Conservation (phyloP, 495 filamentous ascomycete species). For the Cercophora samala region DNA sequence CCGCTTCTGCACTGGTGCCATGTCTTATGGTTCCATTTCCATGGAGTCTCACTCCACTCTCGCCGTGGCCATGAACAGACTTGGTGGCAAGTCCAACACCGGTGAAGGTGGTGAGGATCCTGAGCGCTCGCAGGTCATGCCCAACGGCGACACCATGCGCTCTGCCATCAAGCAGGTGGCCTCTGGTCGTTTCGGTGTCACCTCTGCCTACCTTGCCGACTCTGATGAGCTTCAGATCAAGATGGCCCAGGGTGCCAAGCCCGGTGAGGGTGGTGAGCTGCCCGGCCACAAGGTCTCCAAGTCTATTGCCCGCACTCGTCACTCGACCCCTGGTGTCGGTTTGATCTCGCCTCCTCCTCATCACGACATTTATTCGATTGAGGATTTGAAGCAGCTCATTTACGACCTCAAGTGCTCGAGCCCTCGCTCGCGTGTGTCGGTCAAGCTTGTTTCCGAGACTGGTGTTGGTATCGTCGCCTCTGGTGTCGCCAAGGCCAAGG, state of each 20-base stretch:
- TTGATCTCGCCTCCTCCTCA: constrained; percentile 98
- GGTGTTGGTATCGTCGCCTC: constrained; percentile 98
- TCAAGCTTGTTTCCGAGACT: constrained; percentile 97
- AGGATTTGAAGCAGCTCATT: constrained; percentile 98
- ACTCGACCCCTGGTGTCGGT: constrained; percentile 98
- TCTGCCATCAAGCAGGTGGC: constrained; percentile 99
- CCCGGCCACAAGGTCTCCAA: constrained; percentile 98
- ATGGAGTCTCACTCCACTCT: constrained; percentile 99
- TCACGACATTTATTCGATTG: constrained; percentile 99
- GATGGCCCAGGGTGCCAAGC: constrained; percentile 99
- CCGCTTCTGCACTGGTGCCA: constrained; percentile 96
- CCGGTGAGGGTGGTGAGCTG: constrained; percentile 96
- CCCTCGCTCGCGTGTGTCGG: constrained; percentile 90
- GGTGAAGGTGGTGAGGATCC: constrained; percentile 98
- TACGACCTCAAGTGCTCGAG: constrained; percentile 99
- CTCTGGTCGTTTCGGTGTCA: constrained; percentile 96
- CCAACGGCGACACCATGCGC: constrained; percentile 97
- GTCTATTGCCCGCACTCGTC: constrained; percentile 90
- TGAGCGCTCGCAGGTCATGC: constrained; percentile 78
- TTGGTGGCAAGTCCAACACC: constrained; percentile 98
- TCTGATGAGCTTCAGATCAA: constrained; percentile 99
- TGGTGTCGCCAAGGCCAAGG: constrained; percentile 97
- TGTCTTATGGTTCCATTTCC: constrained; percentile 99
- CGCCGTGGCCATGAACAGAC: constrained; percentile 95
- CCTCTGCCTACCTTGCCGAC: constrained; percentile 96